phyloP scores from a whole-genome alignment of 306 rosid genomes.

The Gastrolobium bilobum region DNA sequence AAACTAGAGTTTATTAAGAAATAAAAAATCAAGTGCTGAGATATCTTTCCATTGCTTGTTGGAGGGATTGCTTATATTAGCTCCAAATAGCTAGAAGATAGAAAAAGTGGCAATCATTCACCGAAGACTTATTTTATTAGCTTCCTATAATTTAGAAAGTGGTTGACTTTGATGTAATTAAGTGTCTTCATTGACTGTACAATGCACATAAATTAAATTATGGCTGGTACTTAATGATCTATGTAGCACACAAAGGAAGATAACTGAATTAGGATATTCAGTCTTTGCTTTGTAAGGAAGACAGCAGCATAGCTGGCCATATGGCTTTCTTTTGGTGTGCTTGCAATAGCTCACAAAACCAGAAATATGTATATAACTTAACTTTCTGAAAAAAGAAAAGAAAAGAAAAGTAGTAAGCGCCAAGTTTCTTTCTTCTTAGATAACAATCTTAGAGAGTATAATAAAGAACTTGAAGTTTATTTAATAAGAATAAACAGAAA shows the following conservation, averaged over 20 bases:
- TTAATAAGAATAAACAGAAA: background rate
- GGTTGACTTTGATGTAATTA: conserved; percentile 25
- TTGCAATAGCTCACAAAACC: background rate
- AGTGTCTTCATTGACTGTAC: background rate
- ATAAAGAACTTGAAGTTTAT: background rate
- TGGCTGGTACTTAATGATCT: background rate
- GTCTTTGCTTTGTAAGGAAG: conserved; percentile 11
- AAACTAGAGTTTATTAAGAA: background rate
- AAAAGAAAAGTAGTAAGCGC: background rate
- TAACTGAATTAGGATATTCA: conserved; percentile 12
- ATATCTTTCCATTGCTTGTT: conserved; percentile 17
- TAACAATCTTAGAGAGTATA: background rate
- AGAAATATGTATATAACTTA: background rate
- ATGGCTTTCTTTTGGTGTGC: conserved; percentile 15
- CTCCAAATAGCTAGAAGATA: background rate
- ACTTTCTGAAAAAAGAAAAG: background rate
- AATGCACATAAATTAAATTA: too few species aligned
- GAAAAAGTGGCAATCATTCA: background rate
- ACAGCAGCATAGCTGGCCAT: conserved; percentile 33
- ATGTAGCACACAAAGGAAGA: conserved; percentile 20
- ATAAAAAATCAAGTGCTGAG: background rate
- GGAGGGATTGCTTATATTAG: background rate
- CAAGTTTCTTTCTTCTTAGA: conserved; percentile 1
- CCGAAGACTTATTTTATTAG: background rate
- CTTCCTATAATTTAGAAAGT: conserved; percentile 1